A percentile compares a stretch with the other conserved stretches of the same genome.
These are phyloP conservation scores for Naumovozyma baii DNA, from an alignment of 805 yeast species.

Conservation along the genomic window DNA sequence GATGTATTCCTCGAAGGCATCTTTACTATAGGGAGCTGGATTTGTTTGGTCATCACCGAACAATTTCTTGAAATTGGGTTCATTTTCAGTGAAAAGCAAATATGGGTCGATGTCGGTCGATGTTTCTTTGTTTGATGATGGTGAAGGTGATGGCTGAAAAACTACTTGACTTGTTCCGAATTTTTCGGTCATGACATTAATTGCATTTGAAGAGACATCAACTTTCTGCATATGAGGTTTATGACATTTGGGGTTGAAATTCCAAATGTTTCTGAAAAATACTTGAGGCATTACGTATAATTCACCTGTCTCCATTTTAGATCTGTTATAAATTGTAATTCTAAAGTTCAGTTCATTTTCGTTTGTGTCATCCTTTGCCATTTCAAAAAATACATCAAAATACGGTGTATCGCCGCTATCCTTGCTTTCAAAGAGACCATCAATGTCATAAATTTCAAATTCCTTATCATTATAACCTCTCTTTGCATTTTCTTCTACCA, in stretches of 20 bases:
- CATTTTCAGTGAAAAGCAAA: conserved; percentile 78
- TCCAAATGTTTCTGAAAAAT: conserved; percentile 82
- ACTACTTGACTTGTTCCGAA: conserved; percentile 56
- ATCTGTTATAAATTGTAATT: conserved; percentile 79
- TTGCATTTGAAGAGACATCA: conserved; percentile 32
- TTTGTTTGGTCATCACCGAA: conserved; percentile 46
- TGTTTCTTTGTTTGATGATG: conserved; percentile 28
- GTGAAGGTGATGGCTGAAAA: conserved; percentile 70
- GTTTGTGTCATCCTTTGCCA: conserved; percentile 77
- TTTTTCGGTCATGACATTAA: conserved; percentile 56
- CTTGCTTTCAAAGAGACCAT: conserved; percentile 46
- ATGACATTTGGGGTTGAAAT: conserved; percentile 47
- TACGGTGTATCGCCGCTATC: conserved; percentile 54
- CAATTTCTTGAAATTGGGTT: conserved; percentile 60
- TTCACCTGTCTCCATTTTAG: conserved; percentile 69
- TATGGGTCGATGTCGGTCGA: conserved; percentile 65
- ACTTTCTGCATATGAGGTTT: conserved; percentile 40
- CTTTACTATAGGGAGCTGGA: conserved; percentile 55
- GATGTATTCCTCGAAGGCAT: conserved; percentile 79
- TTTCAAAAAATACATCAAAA: conserved; percentile 81
- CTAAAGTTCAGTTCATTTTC: conserved; percentile 75
- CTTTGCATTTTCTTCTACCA: conserved; percentile 56
- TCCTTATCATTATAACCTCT: conserved; percentile 63
- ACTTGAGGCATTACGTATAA: conserved; percentile 78
- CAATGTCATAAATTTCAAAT: conserved; percentile 74